Percentiles rank a stretch among this genome's conserved stretches.
Conservation (phyloP, 345 rosid species). For the Gossypium raimondii region DNA sequence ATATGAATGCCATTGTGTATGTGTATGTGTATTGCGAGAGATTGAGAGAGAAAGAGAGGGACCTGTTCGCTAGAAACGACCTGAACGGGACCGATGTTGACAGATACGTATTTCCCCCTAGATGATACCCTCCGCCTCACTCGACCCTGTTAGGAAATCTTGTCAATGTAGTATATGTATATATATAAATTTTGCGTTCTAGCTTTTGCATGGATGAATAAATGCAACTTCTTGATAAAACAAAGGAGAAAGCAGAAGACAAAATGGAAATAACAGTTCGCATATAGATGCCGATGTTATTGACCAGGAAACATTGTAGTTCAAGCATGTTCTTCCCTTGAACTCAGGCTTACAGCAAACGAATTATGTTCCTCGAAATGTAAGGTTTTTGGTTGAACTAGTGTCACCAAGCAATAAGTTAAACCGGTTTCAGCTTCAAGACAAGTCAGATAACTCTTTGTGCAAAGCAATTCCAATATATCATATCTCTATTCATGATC, state of each 20-base stretch:
- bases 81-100: constrained; percentile 52
- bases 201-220: not conserved
- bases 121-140: constrained; percentile 66
- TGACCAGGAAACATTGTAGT: not conserved
- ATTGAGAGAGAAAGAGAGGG: constrained; percentile 6
- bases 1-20: not conserved
- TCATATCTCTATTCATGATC: not conserved
- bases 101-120: constrained; percentile 64
- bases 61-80: constrained; percentile 79
- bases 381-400: not conserved
- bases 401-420: not conserved
- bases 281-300: not conserved
- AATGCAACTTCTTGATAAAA: not conserved
- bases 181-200: not conserved
- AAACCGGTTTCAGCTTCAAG: not conserved
- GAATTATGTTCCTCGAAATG: not conserved
- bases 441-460: not conserved
- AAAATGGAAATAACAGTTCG: not conserved
- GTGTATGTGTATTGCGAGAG: constrained; percentile 8
- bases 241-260: not conserved
- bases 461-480: not conserved
- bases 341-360: not conserved
- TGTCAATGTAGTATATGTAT: not conserved
- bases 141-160: constrained; percentile 41
- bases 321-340: not conserved